Conservation (phyloP, 441 rosid genomes). For the Euphorbia schlechtendalii region DNA sequence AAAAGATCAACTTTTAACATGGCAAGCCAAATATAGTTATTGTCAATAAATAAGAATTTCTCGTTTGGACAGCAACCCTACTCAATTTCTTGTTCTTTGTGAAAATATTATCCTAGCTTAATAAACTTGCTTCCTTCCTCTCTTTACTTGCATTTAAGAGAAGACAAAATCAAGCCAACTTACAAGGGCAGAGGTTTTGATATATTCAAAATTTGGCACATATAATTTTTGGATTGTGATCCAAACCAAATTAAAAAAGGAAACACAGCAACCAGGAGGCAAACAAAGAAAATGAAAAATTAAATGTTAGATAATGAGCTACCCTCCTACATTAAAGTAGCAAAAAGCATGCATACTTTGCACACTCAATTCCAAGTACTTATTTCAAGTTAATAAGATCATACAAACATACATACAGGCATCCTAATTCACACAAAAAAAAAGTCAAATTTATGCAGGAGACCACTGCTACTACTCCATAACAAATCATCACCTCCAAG, state of each 20-base stretch:
- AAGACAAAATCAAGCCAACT: no score
- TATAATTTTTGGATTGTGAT: no score
- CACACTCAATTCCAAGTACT: slow-evolving; percentile 13
- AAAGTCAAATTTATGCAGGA: neutral
- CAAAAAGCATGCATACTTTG: slow-evolving; percentile 11
- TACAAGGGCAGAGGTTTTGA: no score
- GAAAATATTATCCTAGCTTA: no score
- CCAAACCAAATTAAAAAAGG: neutral
- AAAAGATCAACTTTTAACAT: neutral
- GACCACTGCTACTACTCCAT: neutral
- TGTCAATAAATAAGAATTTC: neutral
- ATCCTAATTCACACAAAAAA: slow-evolving; percentile 22
- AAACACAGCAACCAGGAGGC: neutral
- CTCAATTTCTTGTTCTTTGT: no score
- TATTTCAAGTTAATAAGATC: slow-evolving; percentile 14
- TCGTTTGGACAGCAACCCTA: neutral
- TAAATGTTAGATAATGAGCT: slow-evolving; percentile 24
- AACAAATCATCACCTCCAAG: slow-evolving; percentile 58
- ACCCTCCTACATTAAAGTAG: neutral
- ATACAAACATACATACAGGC: slow-evolving; percentile 15
- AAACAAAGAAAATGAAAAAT: neutral
- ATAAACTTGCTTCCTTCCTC: no score
- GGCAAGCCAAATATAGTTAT: neutral
- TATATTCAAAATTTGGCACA: no score
- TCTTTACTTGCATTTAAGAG: no score